Evolutionary conservation across 1,284 basidiomycete genomes (phyloP), one percentile per base, ranked within the genome.

Genomic region (Ceratobasidium theobromae): DNA sequence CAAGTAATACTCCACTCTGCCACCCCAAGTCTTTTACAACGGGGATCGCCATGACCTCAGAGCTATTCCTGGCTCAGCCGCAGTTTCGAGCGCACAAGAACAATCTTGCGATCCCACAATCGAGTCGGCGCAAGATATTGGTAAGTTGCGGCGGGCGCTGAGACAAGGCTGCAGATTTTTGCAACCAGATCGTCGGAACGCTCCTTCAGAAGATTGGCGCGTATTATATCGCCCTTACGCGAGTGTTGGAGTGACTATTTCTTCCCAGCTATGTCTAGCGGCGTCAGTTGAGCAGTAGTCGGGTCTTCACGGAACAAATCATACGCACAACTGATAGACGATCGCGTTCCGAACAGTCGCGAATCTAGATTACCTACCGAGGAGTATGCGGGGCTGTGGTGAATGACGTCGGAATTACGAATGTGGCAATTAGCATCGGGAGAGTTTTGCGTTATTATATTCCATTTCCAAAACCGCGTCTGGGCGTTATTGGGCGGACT

Each of bases 231-330:
- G 8, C 5, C 23, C 30, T 38, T 28, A 8, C 35, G 18, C 16
- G 27, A 33, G 49, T 30, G 28, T 49, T 33, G 49, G 51, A 12
- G 27, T 18, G 16, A 16, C 21, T 53, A n/a, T 38, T 27, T 30
- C 60, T 49, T 62, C 60, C 45, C 49, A 64, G 60, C 60, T 27
- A 64, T 38, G 48, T 64, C 58, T 23, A 41, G 9, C 18, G 43
- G 18, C 18, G 46, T 43, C 33, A 16, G 32, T 25, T 30, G 25
- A 35, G 27, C 21, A 53, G 33, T 38, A 38, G 35, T 45, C 60
- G 60, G 60, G 53, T 64, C 60, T 64, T 51, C 60, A 45, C 60
- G 60, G 60, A 64, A 52, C 21, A 28, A n/a, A 64, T 64, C 40
- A 41, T 52, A n/a, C 38, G n/a, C 49, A 43, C 32, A 32, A 14